Base-by-base conservation (phyloP, 257 asterid genomes). In the Gardenia jasminoides region DNA sequence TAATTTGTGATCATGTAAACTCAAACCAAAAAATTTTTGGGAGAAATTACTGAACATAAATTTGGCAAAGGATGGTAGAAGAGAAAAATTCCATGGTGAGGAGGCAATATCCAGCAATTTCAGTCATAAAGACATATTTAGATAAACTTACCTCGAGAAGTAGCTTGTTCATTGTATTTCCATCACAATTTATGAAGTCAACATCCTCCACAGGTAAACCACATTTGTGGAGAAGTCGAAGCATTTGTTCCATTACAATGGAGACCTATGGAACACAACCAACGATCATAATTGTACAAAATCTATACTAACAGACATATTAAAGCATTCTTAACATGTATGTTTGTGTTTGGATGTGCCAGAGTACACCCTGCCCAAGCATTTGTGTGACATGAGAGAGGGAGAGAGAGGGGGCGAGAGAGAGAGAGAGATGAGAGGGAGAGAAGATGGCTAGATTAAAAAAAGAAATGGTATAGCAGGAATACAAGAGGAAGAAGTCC, bases 231-330 rank as follows among this genome's bases (percentile, higher is more conserved):
- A 96, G 97, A 76, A 96, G 82, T 46, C 97, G 93, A 61, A 96
- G 91, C 94, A 94, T 89, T 88, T 96, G 97, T 79, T 96, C 99
- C 95, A 91, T 91, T 67, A 96, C 99, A 64, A 96, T 82, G 81
- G 89, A 86, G 46, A 96, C 99, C 99, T 96, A 83, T 70, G 15
- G 41, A 78, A 72, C 30, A 79, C 43, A 76, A 36, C 36, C 83
- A 46, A 43, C 16, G 10, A 24, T 70, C 67, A n/a, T 46, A 43
- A 17, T 16, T 58, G 67, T 26, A n/a, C 36, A 26, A 26, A 61
- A 8, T 10, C 0, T 1, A 24, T 50, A 44, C 0, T 22, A 33
- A 56, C 11, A 36, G 56, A 62, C 7, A 12, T 48, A 72, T 39
- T 33, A 24, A 72, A 30, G 43, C 50, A n/a, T 17, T 33, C 26